Evolutionary conservation across 257 asterid species (phyloP).

Genomic region (Cynanchum wilfordii): DNA sequence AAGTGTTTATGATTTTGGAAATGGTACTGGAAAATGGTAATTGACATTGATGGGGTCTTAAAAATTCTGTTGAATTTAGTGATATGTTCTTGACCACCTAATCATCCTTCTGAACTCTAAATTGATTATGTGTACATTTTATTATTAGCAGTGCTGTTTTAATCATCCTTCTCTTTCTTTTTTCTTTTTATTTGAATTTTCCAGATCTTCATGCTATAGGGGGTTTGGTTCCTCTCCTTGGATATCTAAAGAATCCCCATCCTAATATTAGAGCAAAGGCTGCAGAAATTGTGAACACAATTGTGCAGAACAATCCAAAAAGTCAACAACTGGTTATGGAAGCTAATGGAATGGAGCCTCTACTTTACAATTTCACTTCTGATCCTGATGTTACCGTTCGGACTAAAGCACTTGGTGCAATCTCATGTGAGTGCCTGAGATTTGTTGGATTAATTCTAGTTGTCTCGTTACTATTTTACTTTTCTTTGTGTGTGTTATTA

Average conservation of each 20-base stretch:
- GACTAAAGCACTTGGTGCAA: conserved; percentile 83
- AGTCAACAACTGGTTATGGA: conserved; percentile 89
- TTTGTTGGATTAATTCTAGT: neutral
- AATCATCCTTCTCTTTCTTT: neutral
- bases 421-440: conserved; percentile 54
- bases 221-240: conserved; percentile 75
- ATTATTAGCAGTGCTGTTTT: neutral
- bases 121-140: neutral
- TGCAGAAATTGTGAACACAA: conserved; percentile 83
- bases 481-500: neutral
- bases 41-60: neutral
- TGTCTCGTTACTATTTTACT: neutral
- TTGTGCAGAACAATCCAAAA: conserved; percentile 87
- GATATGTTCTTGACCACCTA: neutral
- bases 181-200: conserved; percentile 1
- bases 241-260: conserved; percentile 57
- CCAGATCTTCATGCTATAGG: conserved; percentile 88
- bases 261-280: conserved; percentile 89
- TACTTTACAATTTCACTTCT: conserved; percentile 56
- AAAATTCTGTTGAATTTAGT: neutral
- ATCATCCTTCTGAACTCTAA: neutral
- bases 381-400: conserved; percentile 77
- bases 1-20: neutral
- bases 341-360: conserved; percentile 76
- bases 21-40: neutral